Conservation (phyloP, 2,329 filamentous ascomycete genomes). For the Neobulgaria alba region DNA sequence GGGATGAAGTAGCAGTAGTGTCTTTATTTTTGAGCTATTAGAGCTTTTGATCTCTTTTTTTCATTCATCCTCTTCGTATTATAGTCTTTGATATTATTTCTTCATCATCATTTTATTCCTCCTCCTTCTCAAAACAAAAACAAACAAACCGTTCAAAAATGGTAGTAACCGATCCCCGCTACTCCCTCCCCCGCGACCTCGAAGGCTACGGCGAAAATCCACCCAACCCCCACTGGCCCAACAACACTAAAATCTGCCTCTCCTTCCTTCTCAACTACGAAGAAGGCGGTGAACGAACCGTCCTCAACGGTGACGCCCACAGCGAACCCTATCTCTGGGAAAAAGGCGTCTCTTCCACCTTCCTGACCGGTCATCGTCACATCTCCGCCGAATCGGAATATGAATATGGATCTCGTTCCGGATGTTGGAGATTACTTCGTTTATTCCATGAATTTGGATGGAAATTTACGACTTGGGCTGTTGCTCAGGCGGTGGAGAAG, state of each 20-base stretch:
- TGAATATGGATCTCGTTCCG: conserved; percentile 27
- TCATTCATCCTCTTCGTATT: too few species aligned
- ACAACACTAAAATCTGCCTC: conserved; percentile 22
- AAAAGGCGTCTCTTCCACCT: too few species aligned
- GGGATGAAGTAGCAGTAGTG: too few species aligned
- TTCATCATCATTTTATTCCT: too few species aligned
- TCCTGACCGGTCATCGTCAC: too few species aligned
- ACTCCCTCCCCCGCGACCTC: conserved; percentile 19
- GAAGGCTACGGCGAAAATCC: conserved; percentile 12
- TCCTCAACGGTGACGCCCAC: conserved; percentile 25
- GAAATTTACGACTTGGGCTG: conserved; percentile 33
- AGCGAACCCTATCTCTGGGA: conserved; percentile 8
- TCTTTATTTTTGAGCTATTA: too few species aligned
- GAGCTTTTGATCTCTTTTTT: too few species aligned
- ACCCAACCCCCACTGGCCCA: conserved; percentile 23
- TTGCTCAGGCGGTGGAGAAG: conserved; percentile 30
- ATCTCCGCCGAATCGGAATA: conserved; percentile 22
- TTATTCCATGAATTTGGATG: conserved; percentile 32
- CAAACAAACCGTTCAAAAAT: too few species aligned
- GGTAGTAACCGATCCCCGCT: too few species aligned
- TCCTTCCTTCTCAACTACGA: conserved; percentile 16
- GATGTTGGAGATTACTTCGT: conserved; percentile 31
- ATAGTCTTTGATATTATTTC: too few species aligned
- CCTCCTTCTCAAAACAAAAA: too few species aligned
- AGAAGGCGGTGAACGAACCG: conserved; percentile 5